Evolutionary conservation across 2,329 filamentous ascomycete species (phyloP), one percentile per base, ranked within the genome.

Genomic region (Cladosporium sp.): DNA sequence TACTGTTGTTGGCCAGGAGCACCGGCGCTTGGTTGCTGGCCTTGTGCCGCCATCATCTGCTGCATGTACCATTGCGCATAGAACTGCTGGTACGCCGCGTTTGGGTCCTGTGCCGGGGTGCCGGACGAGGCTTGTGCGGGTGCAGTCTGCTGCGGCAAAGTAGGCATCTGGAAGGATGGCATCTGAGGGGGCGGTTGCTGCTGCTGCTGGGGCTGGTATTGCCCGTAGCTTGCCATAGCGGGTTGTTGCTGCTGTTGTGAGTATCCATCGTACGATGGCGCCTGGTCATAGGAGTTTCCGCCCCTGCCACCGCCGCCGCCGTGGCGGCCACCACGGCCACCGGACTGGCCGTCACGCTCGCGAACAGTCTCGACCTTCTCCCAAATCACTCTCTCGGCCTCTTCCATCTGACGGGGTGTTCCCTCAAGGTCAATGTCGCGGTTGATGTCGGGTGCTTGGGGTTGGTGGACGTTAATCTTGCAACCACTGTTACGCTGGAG

Each of bases 381-480:
- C 77, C 92, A 91, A 68, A 97, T 96, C 52, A 91, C 91, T 72
- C 84, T 84, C 81, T 96, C 96, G 40, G 93, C 93, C 69, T 88
- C 86, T 62, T 87, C 87, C 74, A 97, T 95, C 64, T 91, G 88
- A 72, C 92, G 89, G 53, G 86, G 86, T 44, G 86, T 87, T 68
- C 93, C 93, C 69, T 95, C 90, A 53, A 97, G 84, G 55, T 91
- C 91, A 74, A 97, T 96, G 77, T 96, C 91, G 73, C 93, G 89
- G 77, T 95, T 89, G 66, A 88, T 85, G 75, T 96, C 92, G 59
- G 90, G 89, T 18, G 90, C 90, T 40, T 88, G 89, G 8, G 92
- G 89, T 73, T 91, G 91, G 35, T 91, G 91, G 29, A 97, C 93
- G 73, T 97, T 97, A 82, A 97, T 96, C 81, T 96, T 96, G 85